Percentiles rank a stretch among this genome's conserved stretches.
phyloP scores from a whole-genome alignment of 495 filamentous ascomycete species.

The Annulohypoxylon bovei region DNA sequence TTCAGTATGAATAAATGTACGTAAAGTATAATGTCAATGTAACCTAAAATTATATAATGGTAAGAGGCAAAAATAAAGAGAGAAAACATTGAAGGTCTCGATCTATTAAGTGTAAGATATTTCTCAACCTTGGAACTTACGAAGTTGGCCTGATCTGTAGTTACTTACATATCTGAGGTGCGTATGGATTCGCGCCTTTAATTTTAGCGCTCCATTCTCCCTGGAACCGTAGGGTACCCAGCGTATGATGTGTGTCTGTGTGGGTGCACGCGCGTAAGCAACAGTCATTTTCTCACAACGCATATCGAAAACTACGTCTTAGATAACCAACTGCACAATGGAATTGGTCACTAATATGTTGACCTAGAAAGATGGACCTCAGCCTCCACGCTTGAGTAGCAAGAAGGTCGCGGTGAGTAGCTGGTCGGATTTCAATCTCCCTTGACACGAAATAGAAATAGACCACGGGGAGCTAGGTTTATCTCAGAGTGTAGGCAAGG shows the following conservation, averaged over 20 bases:
- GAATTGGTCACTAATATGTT: slow-evolving; percentile 43
- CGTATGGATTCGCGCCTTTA: slow-evolving; percentile 3
- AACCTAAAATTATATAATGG: too few species aligned
- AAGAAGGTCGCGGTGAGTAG: slow-evolving; percentile 62
- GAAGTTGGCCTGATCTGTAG: background rate
- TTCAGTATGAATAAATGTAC: too few species aligned
- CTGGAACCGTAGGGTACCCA: background rate
- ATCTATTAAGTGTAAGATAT: background rate
- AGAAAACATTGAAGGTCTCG: too few species aligned
- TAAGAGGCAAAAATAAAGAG: too few species aligned
- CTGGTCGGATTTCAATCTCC: slow-evolving; percentile 56
- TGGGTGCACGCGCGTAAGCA: background rate
- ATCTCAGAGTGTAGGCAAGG: slow-evolving; percentile 55
- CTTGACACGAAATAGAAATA: slow-evolving; percentile 59
- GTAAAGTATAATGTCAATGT: too few species aligned
- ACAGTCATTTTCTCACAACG: background rate
- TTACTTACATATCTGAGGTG: background rate
- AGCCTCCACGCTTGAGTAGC: slow-evolving; percentile 49
- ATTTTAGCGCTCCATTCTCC: background rate
- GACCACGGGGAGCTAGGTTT: slow-evolving; percentile 55
- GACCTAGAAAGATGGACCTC: slow-evolving; percentile 60
- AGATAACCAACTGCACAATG: background rate
- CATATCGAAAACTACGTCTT: background rate
- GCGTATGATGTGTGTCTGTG: background rate
- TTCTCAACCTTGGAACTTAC: background rate